Conservation (phyloP, 2,329 filamentous ascomycete species). For the Penicillium palitans region DNA sequence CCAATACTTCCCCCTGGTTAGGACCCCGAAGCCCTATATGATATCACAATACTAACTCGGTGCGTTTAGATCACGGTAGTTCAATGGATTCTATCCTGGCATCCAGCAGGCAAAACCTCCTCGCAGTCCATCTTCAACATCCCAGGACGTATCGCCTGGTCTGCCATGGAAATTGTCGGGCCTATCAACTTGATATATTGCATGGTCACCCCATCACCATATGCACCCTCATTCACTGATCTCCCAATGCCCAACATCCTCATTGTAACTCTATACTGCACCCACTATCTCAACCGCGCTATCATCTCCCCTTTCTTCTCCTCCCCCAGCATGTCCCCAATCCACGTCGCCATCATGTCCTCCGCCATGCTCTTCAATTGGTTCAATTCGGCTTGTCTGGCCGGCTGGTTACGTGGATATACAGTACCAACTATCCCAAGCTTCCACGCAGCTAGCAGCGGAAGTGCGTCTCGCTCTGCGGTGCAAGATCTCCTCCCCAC, state of each 20-base stretch:
- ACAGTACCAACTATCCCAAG: slow-evolving; percentile 49
- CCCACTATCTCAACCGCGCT: slow-evolving; percentile 91
- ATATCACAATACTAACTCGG: slow-evolving; percentile 16
- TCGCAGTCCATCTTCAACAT: slow-evolving; percentile 72
- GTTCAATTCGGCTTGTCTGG: slow-evolving; percentile 74
- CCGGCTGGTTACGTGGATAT: slow-evolving; percentile 79
- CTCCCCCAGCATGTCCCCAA: slow-evolving; percentile 89
- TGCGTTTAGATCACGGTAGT: slow-evolving; percentile 62
- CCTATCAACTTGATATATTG: slow-evolving; percentile 77
- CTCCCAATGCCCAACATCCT: slow-evolving; percentile 41
- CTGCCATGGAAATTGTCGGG: slow-evolving; percentile 81
- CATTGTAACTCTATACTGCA: slow-evolving; percentile 53
- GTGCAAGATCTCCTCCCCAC: slow-evolving; percentile 44
- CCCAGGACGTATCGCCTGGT: slow-evolving; percentile 85
- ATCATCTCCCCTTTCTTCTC: slow-evolving; percentile 74
- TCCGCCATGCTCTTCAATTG: slow-evolving; percentile 73
- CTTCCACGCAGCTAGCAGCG: slow-evolving; percentile 18
- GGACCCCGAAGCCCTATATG: slow-evolving; percentile 14
- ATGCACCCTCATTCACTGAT: slow-evolving; percentile 36
- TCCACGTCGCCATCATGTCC: slow-evolving; percentile 68
- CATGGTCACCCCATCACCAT: slow-evolving; percentile 65
- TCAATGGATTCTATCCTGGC: slow-evolving; percentile 78
- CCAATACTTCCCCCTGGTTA: slow-evolving; percentile 47
- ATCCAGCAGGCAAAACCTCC: slow-evolving; percentile 92
- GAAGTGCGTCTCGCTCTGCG: slow-evolving; percentile 13